Evolutionary conservation across 768 basidiomycete species (phyloP), one percentile per base, ranked within the genome.

Genomic region (Leccinum ochraceum): DNA sequence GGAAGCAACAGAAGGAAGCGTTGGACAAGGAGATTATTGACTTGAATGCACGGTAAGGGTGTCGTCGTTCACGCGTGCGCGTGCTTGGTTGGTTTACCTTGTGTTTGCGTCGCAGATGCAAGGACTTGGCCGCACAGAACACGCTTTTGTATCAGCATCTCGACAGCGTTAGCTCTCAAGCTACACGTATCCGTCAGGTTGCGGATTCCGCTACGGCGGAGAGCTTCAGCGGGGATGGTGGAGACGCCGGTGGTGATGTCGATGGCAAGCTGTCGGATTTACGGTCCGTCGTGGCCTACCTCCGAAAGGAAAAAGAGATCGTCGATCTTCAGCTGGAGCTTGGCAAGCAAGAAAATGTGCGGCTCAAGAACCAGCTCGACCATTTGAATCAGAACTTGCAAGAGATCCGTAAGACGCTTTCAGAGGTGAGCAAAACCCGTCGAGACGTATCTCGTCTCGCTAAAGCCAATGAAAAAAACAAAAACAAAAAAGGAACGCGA

Each of bases 271-370:
- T 90, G 10, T 79, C 87, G 0, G 91, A 93, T 64, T 75, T 94
- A 22, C 88, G 89, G 30, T 83, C 88, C 17, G 88, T 94, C 28
- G 86, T 94, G 48, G 81, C 86, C 3, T 95, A 91, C 73, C 77
- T 95, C 36, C 83, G 94, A 46, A 92, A 89, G 69, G 94, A 95
- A 79, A 94, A 95, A 75, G 92, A 95, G 71, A 93, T 95, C 56
- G 88, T 92, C 50, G 93, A 95, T 65, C 82, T 94, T 34, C 92
- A 94, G 63, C 80, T 93, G 26, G 90, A 94, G 67, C 83, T 95
- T 53, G 83, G 87, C 79, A 85, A 83, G 69, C 84, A 86, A 66
- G 92, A 95, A 76, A 90, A 83, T 64, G 75, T 83, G 9, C 83
- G 92, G 5, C 72, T 92, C 55, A 90, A 89, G 71, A 75, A 83